These are phyloP conservation scores for Cucumis melo DNA, from an alignment of 306 rosid species.

Conservation along the genomic window DNA sequence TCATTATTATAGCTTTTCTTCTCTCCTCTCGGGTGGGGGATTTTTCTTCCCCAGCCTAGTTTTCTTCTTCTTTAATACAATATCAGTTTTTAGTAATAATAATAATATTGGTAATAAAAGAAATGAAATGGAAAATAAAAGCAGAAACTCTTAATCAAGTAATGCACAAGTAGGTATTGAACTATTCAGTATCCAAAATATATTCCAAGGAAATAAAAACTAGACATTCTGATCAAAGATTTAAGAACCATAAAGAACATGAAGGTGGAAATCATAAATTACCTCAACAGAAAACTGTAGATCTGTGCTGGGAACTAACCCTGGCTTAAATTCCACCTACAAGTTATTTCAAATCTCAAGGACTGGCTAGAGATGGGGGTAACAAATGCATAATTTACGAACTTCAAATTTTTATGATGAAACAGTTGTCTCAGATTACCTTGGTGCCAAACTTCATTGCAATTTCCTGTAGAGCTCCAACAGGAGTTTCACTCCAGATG, in stretches of 20 bases:
- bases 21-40: no score
- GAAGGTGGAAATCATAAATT: constrained; percentile 4
- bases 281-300: constrained; percentile 85
- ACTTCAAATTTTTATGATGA: not conserved
- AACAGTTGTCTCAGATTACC: constrained; percentile 29
- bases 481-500: constrained; percentile 38
- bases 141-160: not conserved
- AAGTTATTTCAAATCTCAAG: constrained; percentile 8
- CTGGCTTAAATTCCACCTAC: constrained; percentile 70
- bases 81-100: no score
- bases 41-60: no score
- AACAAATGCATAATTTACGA: not conserved
- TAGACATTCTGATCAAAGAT: not conserved
- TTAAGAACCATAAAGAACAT: not conserved
- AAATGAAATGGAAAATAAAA: no score
- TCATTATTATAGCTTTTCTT: no score
- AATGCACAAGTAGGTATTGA: not conserved
- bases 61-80: no score
- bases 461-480: constrained; percentile 60
- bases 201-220: not conserved
- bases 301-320: constrained; percentile 50
- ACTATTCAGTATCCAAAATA: not conserved
- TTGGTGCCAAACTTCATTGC: constrained; percentile 88
- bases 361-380: not conserved
- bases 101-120: no score